Evolutionary conservation across 495 filamentous ascomycete species (phyloP), one percentile per base, ranked within the genome.

Genomic region (Hypoxylon perforatum): DNA sequence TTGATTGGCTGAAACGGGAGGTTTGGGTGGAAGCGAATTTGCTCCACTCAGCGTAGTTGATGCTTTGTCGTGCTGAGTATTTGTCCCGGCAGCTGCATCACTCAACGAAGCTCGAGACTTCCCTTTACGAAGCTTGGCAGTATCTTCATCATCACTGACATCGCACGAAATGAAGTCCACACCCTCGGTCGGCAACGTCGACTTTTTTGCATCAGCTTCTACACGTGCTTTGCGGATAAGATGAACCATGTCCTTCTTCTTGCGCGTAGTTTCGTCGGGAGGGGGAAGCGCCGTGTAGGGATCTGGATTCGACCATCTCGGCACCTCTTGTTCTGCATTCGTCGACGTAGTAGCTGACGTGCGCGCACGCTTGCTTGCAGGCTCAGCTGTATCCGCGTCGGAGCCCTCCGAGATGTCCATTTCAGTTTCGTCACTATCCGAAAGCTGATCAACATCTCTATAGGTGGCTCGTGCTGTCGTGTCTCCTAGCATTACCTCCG

Each of bases 301-400:
- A 76, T 97, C 93, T 3, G 93, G 92, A 68, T 97, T 97, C 1
- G 92, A 96, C 93, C 93, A 97, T 75, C 88, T 91, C 0, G 92
- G 92, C 2, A 75, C 57, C 62, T 70, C 76, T 62, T 81, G 67
- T 44, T 81, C 82, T 49, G 61, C 30, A 0, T 54, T 21, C 22
- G 82, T 76, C 9, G 75, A 57, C 8, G 76, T 65, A 41, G 72
- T 67, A 11, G 49, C 61, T 7, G 65, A 65, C 11, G 73, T 69
- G n/a, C 85, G 79, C 0, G 71, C 75, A n/a, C 80, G 66, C 52
- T 86, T 85, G 17, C 78, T 58, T 0, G 78, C 81, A 41, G 86
- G 87, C 25, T 83, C 80, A 12, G 77, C 78, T 36, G 68, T 52
- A 36, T 84, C 82, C 1, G 77, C 81, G 9, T 85, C 79, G 8